Conservation (phyloP, 805 yeast species). For the Ogataea methylovora region DNA sequence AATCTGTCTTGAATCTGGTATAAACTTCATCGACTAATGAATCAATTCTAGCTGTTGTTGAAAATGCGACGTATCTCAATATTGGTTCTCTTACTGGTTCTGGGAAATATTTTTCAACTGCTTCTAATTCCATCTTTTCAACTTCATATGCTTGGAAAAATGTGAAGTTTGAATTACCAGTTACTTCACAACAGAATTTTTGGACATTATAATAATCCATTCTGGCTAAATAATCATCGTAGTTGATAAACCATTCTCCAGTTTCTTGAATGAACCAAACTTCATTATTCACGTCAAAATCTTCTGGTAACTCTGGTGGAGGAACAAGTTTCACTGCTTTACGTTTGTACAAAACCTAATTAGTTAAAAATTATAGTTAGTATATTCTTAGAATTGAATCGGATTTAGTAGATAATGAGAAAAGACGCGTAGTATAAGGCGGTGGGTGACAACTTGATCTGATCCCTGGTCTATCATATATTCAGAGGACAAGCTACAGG, state of each 20-base stretch:
- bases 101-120: constrained; percentile 79
- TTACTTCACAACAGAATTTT: constrained; percentile 90
- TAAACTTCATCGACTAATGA: constrained; percentile 84
- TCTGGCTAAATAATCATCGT: constrained; percentile 67
- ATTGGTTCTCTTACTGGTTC: constrained; percentile 89
- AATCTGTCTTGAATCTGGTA: constrained; percentile 66
- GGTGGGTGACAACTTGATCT: too few relatives aligned
- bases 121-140: constrained; percentile 55
- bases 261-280: constrained; percentile 84
- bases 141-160: constrained; percentile 82
- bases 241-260: constrained; percentile 76
- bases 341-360: constrained; percentile 68
- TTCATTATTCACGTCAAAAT: constrained; percentile 43
- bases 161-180: constrained; percentile 88
- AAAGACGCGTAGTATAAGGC: too few relatives aligned
- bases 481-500: too few relatives aligned
- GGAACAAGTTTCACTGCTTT: constrained; percentile 56
- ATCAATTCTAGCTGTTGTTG: constrained; percentile 75
- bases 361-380: neutral
- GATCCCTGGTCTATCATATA: too few relatives aligned
- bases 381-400: too few relatives aligned
- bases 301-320: constrained; percentile 50
- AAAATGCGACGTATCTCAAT: constrained; percentile 76
- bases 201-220: constrained; percentile 66
- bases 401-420: too few relatives aligned